These are phyloP conservation scores for Byssoonygena ceratinophila DNA, from an alignment of 2,329 filamentous ascomycete genomes.

Conservation along the genomic window DNA sequence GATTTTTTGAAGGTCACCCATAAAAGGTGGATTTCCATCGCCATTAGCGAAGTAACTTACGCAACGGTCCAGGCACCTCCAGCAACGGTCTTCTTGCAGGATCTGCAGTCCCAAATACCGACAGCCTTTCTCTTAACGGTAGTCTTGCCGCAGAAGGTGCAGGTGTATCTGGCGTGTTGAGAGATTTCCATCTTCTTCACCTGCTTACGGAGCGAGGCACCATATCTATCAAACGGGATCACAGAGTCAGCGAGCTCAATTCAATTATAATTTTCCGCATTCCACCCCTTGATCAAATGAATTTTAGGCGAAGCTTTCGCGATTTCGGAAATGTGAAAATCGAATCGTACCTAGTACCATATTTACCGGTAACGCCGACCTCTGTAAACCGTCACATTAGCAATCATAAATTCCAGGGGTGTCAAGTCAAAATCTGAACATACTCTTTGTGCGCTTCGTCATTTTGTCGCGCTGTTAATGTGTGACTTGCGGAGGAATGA, in stretches of 20 bases:
- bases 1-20: neutral
- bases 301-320: neutral
- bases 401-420: constrained; percentile 4
- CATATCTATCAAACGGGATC: constrained; percentile 56
- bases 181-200: constrained; percentile 99
- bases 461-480: constrained; percentile 50
- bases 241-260: neutral
- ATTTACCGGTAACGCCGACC: constrained; percentile 98
- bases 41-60: constrained; percentile 53
- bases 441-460: constrained; percentile 87
- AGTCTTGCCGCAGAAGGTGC: constrained; percentile 98
- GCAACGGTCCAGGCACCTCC: constrained; percentile 92
- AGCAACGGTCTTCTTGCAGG: constrained; percentile 87
- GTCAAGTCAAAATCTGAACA: constrained; percentile 20
- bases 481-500: constrained; percentile 14
- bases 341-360: constrained; percentile 75
- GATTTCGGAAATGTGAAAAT: constrained; percentile 7
- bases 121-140: constrained; percentile 82
- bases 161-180: constrained; percentile 94
- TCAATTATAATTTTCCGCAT: neutral
- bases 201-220: constrained; percentile 98
- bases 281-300: neutral
- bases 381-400: constrained; percentile 39
- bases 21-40: neutral
- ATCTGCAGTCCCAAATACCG: constrained; percentile 94